Base-by-base conservation (phyloP, 2,329 filamentous ascomycete species). In the Moelleriella libera region DNA sequence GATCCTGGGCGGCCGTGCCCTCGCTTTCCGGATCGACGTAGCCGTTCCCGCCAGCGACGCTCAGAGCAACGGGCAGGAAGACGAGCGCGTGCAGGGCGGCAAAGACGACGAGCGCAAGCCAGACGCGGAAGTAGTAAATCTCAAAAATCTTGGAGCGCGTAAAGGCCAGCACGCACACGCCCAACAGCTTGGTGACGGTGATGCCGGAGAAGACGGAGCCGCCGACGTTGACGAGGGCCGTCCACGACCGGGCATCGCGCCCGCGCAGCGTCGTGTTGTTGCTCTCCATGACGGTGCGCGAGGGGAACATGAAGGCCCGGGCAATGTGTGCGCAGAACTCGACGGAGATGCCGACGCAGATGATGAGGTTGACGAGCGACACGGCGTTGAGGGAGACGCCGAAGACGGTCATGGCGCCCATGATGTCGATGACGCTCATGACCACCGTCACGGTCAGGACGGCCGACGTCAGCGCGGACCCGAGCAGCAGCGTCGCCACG, bases 291-390 rank as follows among this genome's bases (percentile, higher is more conserved):
- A 95, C 82, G 0, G 79, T 78, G 1, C 80, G 77, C 9, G 84
- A 85, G 0, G 92, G 94, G 68, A 96, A 97, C 68, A 88, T 94
- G 68, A 95, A 98, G 1, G 92, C 92, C 5, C 92, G 80, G 0
- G 92, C 90, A 57, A 98, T 88, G 59, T 98, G 92, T 0, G 92
- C 92, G 61, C 92, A 98, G 64, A 98, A 98, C 61, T 98, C 92
- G 44, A 98, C 90, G 7, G 83, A 83, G 56, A 98, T 98, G 44
- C 92, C 92, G 5, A 98, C 87, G 60, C 89, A 96, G 54, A 98
- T 98, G 60, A 98, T 85, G 48, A 98, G 72, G 60, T 98, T 98
- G 57, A 98, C 92, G 7, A 98, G 77, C 1, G 85, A 92, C 29
- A 98, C 88, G 0, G 92, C 94, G 58, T 98, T 98, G 46, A 98